Conservation (phyloP, 1,139 yeast genomes). For the Ogataea hybrid region DNA sequence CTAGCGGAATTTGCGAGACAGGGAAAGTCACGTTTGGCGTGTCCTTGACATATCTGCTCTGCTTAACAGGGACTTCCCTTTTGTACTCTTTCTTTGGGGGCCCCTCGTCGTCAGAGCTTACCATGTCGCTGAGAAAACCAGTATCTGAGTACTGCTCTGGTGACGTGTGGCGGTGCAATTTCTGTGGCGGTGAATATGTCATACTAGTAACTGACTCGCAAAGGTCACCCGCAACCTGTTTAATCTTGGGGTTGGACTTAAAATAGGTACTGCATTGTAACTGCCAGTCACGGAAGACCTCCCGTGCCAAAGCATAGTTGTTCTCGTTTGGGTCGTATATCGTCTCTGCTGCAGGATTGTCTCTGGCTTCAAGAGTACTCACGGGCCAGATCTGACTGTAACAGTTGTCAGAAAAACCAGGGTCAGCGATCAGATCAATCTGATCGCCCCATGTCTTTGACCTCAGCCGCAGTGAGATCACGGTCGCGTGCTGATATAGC, state of each 20-base stretch:
- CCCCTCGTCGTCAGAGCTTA: conserved; percentile 7
- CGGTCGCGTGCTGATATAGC: conserved; percentile 6
- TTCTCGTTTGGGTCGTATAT: conserved; percentile 1
- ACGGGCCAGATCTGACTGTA: conserved; percentile 6
- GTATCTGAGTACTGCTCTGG: neutral
- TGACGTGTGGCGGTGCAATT: conserved; percentile 1
- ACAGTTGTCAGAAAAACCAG: neutral
- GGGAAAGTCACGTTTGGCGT: conserved; percentile 1
- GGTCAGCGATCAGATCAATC: conserved; percentile 13
- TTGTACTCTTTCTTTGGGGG: no score
- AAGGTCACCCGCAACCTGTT: neutral
- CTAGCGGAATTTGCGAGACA: conserved; percentile 1
- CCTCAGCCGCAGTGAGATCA: conserved; percentile 12
- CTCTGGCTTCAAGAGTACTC: neutral
- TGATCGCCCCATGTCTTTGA: conserved; percentile 3
- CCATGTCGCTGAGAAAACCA: conserved; percentile 8
- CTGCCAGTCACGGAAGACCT: conserved; percentile 3
- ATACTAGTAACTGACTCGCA: neutral
- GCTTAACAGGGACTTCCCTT: no score
- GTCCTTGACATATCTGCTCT: no score
- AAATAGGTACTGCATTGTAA: neutral
- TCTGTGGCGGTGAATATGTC: neutral
- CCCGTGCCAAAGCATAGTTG: neutral
- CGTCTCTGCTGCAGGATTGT: neutral
- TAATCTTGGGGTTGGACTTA: neutral